phyloP scores from a whole-genome alignment of 345 rosid species.

The Arabis alpina region DNA sequence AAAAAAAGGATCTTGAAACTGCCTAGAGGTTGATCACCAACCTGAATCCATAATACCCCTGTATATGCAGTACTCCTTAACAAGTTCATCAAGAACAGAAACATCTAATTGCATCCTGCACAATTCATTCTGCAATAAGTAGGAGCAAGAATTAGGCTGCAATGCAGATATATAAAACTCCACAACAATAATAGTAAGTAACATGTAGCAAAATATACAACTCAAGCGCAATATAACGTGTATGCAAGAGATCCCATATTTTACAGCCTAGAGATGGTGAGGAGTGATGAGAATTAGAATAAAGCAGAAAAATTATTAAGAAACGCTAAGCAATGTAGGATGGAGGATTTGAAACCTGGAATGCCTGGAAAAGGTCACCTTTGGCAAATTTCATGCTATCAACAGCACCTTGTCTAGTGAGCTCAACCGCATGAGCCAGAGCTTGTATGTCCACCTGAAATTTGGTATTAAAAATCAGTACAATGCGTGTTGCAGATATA shows the following conservation, averaged over 20 bases:
- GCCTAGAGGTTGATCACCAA: conserved; percentile 26
- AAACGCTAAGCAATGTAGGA: neutral
- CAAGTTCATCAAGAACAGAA: conserved; percentile 79
- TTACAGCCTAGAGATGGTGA: conserved; percentile 10
- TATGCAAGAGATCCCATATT: neutral
- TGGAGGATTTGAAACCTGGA: conserved; percentile 61
- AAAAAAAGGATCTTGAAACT: conserved; percentile 6
- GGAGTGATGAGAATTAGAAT: conserved; percentile 13
- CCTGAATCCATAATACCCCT: conserved; percentile 82
- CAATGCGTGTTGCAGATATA: conserved; percentile 5
- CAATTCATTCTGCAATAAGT: conserved; percentile 80
- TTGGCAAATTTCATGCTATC: conserved; percentile 93
- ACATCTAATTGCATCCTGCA: conserved; percentile 85
- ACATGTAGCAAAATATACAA: neutral
- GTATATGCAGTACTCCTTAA: conserved; percentile 86
- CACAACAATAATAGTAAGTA: conserved; percentile 1
- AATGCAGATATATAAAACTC: conserved; percentile 1
- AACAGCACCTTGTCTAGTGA: conserved; percentile 95
- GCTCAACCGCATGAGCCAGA: conserved; percentile 95
- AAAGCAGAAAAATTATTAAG: conserved; percentile 8
- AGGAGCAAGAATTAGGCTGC: conserved; percentile 33
- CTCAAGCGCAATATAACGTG: neutral
- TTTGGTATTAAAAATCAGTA: conserved; percentile 23
- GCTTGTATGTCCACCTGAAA: conserved; percentile 92
- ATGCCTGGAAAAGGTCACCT: conserved; percentile 92